These are phyloP conservation scores for Penicillium bovifimosum DNA, from an alignment of 495 filamentous ascomycete genomes.

Conservation along the genomic window DNA sequence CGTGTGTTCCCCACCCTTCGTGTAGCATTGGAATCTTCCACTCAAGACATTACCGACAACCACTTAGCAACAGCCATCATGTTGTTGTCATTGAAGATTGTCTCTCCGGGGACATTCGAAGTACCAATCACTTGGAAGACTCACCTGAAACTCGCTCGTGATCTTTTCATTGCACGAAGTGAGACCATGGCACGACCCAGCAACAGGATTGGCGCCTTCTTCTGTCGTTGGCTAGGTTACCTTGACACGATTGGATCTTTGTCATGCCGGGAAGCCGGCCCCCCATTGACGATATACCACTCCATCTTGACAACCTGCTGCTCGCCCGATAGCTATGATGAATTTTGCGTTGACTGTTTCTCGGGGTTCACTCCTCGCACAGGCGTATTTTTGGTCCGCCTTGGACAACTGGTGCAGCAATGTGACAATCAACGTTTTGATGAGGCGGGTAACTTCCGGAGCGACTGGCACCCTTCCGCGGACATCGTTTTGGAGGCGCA, in stretches of 20 bases:
- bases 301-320: conserved; percentile 45
- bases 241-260: conserved; percentile 75
- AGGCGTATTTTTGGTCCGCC: conserved; percentile 63
- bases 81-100: conserved; percentile 79
- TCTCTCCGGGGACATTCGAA: conserved; percentile 75
- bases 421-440: conserved; percentile 67
- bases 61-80: conserved; percentile 83
- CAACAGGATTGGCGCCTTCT: conserved; percentile 70
- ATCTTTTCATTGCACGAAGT: conserved; percentile 64
- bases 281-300: conserved; percentile 52
- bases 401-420: conserved; percentile 65
- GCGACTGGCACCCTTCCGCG: conserved; percentile 55
- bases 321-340: conserved; percentile 39
- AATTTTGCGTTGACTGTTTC: conserved; percentile 70
- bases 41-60: conserved; percentile 62
- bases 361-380: conserved; percentile 70
- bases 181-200: conserved; percentile 46
- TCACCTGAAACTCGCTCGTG: conserved; percentile 70
- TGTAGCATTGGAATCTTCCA: conserved; percentile 51
- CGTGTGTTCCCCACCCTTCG: conserved; percentile 72
- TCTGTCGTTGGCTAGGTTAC: conserved; percentile 84
- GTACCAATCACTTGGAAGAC: conserved; percentile 70
- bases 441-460: conserved; percentile 43
- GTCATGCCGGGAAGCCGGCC: conserved; percentile 59
- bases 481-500: conserved; percentile 51